Conservation (phyloP, 2,329 filamentous ascomycete species). For the Aspergillus sp. region DNA sequence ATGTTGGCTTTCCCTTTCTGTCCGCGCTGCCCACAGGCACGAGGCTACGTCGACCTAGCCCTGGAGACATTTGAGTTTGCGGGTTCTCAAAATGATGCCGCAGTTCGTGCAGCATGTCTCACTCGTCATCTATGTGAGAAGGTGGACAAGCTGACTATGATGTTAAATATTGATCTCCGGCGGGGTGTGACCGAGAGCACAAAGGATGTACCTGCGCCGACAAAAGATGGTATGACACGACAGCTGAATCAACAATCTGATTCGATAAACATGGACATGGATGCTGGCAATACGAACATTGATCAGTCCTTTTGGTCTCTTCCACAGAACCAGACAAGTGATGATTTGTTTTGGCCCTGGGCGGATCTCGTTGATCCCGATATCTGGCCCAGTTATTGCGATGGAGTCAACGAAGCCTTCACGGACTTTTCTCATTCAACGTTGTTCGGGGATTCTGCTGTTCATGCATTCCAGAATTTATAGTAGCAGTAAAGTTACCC, state of each 20-base stretch:
- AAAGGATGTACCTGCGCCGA: no score
- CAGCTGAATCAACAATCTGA: no score
- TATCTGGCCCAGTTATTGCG: conserved; percentile 19
- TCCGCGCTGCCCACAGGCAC: conserved; percentile 10
- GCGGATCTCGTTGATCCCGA: conserved; percentile 15
- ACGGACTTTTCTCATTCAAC: not conserved
- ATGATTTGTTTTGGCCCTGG: conserved; percentile 14
- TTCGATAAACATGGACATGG: no score
- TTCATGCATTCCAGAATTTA: no score
- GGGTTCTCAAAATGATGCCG: conserved; percentile 2
- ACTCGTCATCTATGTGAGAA: not conserved
- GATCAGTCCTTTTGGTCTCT: not conserved
- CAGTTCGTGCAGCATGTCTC: conserved; percentile 3
- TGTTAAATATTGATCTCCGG: not conserved
- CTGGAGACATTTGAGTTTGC: conserved; percentile 19
- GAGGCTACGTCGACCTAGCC: conserved; percentile 14
- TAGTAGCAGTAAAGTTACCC: no score
- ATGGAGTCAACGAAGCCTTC: conserved; percentile 19
- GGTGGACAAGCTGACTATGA: not conserved
- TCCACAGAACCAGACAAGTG: not conserved
- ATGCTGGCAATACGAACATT: not conserved
- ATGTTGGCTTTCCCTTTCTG: conserved; percentile 24
- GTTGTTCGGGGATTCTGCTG: no score
- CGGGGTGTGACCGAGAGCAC: not conserved
- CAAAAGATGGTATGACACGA: no score